These are phyloP conservation scores for Zymoseptoria crescenta DNA, from an alignment of 2,329 filamentous ascomycete genomes.

Conservation along the genomic window DNA sequence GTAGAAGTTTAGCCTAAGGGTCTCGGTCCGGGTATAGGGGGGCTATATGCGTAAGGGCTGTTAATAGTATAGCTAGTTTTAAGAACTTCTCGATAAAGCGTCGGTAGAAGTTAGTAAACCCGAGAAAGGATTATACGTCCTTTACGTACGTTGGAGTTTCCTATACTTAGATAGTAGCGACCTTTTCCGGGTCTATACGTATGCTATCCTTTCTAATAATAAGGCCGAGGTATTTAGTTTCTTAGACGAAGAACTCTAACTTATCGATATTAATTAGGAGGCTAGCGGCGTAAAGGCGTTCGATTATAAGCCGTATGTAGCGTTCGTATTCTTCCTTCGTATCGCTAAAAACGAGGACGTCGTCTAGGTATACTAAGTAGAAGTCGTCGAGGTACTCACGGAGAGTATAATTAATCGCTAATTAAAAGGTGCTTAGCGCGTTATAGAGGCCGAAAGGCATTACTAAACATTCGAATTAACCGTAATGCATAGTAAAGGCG, in stretches of 20 bases:
- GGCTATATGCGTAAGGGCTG: not conserved
- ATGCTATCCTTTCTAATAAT: not conserved
- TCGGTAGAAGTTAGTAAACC: not conserved
- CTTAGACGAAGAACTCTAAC: constrained; percentile 14
- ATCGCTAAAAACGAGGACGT: constrained; percentile 19
- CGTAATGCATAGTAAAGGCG: too few relatives aligned
- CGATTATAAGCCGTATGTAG: constrained; percentile 1
- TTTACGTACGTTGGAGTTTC: not conserved
- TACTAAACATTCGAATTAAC: too few relatives aligned
- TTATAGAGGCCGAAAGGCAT: too few relatives aligned
- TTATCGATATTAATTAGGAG: too few relatives aligned
- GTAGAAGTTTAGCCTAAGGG: not conserved
- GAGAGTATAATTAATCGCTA: constrained; percentile 19
- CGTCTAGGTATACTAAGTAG: constrained; percentile 18
- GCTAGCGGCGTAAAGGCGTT: not conserved
- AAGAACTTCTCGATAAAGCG: not conserved
- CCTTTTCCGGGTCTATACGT: not conserved
- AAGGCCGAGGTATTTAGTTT: not conserved
- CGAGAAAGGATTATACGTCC: not conserved
- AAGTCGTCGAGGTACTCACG: constrained; percentile 18
- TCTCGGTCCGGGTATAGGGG: not conserved
- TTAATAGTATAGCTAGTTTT: not conserved
- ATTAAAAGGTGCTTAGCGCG: too few relatives aligned
- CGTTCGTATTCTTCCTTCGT: not conserved
- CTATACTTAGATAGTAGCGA: not conserved